These are phyloP conservation scores for Fraxinus quadrangulata DNA, from an alignment of 257 asterid genomes.

Conservation along the genomic window DNA sequence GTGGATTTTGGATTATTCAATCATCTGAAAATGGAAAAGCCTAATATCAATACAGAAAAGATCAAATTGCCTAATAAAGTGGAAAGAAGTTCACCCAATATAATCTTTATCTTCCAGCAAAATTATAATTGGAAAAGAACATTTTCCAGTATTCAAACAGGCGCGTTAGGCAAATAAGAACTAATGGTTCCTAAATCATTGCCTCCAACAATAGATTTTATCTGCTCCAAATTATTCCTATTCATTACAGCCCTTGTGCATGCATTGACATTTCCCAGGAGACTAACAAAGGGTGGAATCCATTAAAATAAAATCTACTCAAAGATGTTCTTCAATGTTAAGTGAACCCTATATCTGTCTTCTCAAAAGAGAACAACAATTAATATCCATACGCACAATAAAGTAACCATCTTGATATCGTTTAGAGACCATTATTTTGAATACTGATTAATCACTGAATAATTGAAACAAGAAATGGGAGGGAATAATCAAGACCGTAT, in stretches of 20 bases:
- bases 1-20: neutral
- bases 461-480: constrained; percentile 13
- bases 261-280: neutral
- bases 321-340: neutral
- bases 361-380: neutral
- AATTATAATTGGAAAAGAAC: neutral
- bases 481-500: constrained; percentile 59
- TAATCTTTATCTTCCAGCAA: neutral
- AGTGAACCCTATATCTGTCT: neutral
- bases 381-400: neutral
- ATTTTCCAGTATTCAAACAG: neutral
- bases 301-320: no score
- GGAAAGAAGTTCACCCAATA: neutral
- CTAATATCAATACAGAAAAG: neutral
- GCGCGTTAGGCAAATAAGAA: neutral
- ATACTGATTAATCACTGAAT: constrained; percentile 5
- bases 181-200: neutral
- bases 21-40: neutral
- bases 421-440: neutral
- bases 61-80: neutral
- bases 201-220: neutral
- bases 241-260: neutral
- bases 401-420: constrained; percentile 15
- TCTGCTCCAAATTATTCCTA: neutral
- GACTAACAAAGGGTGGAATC: neutral